These are phyloP conservation scores for Verruconis gallopava DNA, from an alignment of 2,329 filamentous ascomycete species.

Conservation along the genomic window DNA sequence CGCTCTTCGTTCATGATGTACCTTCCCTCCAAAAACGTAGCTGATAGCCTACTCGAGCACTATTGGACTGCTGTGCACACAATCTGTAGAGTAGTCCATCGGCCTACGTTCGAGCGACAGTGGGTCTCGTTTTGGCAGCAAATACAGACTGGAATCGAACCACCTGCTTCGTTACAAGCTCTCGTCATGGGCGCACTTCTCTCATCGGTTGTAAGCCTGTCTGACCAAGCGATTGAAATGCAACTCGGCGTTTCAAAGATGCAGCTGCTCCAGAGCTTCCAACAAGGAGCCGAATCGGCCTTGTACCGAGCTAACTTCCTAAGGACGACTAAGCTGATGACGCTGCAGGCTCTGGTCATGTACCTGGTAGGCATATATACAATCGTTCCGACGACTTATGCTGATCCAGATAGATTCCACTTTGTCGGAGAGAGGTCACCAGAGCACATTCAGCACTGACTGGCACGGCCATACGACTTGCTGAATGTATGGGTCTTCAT, in stretches of 20 bases:
- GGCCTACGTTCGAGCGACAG: conserved; percentile 50
- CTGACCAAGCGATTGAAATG: conserved; percentile 37
- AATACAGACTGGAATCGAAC: conserved; percentile 46
- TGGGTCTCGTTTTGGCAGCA: conserved; percentile 55
- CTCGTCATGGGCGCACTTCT: conserved; percentile 59
- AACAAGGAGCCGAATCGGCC: conserved; percentile 53
- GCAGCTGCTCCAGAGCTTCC: conserved; percentile 48
- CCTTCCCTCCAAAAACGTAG: conserved; percentile 44
- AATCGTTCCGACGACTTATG: neutral
- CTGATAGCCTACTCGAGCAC: conserved; percentile 50
- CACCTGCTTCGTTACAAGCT: conserved; percentile 51
- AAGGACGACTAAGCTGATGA: conserved; percentile 58
- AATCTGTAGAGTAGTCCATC: conserved; percentile 54
- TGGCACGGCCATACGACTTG: conserved; percentile 58
- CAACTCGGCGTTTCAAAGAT: conserved; percentile 45
- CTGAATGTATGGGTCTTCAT: conserved; percentile 66
- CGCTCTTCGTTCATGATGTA: conserved; percentile 43
- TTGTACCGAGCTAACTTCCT: conserved; percentile 58
- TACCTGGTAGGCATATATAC: conserved; percentile 47
- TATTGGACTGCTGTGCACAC: conserved; percentile 59
- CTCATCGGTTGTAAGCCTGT: conserved; percentile 54
- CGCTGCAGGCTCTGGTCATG: conserved; percentile 63
- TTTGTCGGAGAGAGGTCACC: conserved; percentile 60
- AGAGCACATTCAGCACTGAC: conserved; percentile 60
- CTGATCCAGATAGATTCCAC: conserved; percentile 41